These are phyloP conservation scores for Cunninghamia lanceolata DNA, from an alignment of 75 land plant genomes.

Conservation along the genomic window DNA sequence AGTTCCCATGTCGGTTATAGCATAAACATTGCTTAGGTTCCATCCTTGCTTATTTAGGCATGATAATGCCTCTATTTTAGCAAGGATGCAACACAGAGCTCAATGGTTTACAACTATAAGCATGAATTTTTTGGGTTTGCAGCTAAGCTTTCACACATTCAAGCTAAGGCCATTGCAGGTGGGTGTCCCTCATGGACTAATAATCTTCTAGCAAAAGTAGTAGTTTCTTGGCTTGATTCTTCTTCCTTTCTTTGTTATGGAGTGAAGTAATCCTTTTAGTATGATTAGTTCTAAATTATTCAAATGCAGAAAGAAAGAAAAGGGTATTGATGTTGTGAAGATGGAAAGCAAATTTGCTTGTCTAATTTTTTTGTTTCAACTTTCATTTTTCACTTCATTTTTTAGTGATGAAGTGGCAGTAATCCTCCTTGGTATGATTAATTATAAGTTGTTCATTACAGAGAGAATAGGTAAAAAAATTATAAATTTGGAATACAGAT, in stretches of 20 bases:
- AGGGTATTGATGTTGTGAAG: neutral
- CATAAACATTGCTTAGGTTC: too few species aligned
- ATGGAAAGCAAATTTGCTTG: neutral
- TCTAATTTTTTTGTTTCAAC: too few species aligned
- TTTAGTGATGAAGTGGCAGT: too few species aligned
- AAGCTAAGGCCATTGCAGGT: too few species aligned
- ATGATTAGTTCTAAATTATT: too few species aligned
- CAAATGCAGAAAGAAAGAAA: too few species aligned
- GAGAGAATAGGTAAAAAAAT: neutral
- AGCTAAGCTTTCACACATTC: constrained; percentile 36
- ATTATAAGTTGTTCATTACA: neutral
- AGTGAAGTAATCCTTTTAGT: neutral
- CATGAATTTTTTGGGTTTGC: constrained; percentile 70
- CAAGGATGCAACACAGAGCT: constrained; percentile 28
- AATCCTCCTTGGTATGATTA: too few species aligned
- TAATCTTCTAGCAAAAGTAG: too few species aligned
- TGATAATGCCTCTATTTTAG: constrained; percentile 20
- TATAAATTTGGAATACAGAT: constrained; percentile 27
- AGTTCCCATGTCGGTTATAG: too few species aligned
- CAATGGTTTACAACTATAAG: constrained; percentile 57
- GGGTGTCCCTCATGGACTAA: neutral
- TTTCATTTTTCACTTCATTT: too few species aligned
- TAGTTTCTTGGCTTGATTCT: neutral
- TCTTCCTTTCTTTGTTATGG: neutral
- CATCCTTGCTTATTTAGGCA: too few species aligned